Base-by-base conservation (phyloP, 1,284 basidiomycete genomes). In the Microbotryomycetes sp. region DNA sequence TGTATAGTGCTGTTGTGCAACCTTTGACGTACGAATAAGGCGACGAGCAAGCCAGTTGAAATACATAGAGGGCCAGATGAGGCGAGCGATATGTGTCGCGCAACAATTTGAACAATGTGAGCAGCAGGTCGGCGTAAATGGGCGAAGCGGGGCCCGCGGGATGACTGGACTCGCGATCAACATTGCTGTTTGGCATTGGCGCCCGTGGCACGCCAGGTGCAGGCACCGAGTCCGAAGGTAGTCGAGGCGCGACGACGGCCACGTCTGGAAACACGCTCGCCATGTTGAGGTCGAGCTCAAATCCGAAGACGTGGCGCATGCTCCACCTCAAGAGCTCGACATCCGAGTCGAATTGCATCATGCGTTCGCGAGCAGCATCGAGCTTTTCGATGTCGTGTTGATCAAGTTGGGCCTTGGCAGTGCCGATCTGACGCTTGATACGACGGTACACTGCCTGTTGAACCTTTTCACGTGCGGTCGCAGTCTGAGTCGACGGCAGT, bases 81-180 rank as follows among this genome's bases (percentile, higher is more conserved):
- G 67, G 67, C 12, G 60, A 29, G 9, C 16, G 26, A 54, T 63
- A 49, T 4, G 54, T 52, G 54, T 68, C 67, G 47, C 67, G 64
- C 16, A 68, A 56, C 54, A 52, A 25, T 47, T 55, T 49, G 58
- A 68, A 68, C 28, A 63, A 45, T 55, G 54, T 36, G 25, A 57
- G 48, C 16, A 68, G 52, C 29, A 68, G 58, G 49, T 60, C 51
- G 45, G 67, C 59, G 45, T 58, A 68, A 47, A 68, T 47, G 50
- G 55, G 60, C 9, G 66, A 58, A 4, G 30, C n/a, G 19, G 56
- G 54, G 22, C 58, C 64, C n/a, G 7, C 22, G 22, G 55, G 14
- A 2, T 29, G 36, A 12, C 14, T 19, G 12, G 26, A 2, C 16
- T 9, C 19, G 30, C 26, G 16, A 36, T 36, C 50, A 19, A 12